Evolutionary conservation across 805 yeast species (phyloP), one percentile per base, ranked within the genome.

Genomic region (Candida parachauliodes): DNA sequence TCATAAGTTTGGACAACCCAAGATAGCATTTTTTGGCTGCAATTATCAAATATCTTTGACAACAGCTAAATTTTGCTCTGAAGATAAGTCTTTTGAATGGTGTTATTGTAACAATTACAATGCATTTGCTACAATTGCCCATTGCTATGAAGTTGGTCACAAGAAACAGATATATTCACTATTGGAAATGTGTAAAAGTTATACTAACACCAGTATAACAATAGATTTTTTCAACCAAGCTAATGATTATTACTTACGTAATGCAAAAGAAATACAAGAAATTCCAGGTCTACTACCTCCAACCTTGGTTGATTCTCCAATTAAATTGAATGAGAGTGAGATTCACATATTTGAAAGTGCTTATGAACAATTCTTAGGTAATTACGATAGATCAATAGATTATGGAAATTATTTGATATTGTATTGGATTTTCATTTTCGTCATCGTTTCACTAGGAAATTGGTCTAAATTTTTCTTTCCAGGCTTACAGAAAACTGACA

Each of bases 321-420:
- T 62, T 10, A 51, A 47, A 34, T 46, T 66, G 17, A 44, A 59
- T 22, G 54, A 52, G 8, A 32, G 50, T 2, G 32, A 35, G 8
- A 50, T 55, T 8, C 5, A 29, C 3, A 20, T 48, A 2, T 58
- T 50, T 42, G 48, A 50, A 24, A 49, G 43, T 9, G 47, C 67
- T 2, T 65, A 61, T 41, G 63, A 58, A 31, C 66, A 59, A 34
- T 67, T 60, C 41, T 49, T 66, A 30, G 71, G 71, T 8, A 67
- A 65, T 49, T 65, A 62, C 39, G 66, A 64, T 37, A 57, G 58
- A 16, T 72, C 80, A 2, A 62, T 74, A 20, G 63, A 57, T 41
- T 56, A 70, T 49, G 82, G 71, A 14, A 54, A 51, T 20, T 49
- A 48, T 32, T 32, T 65, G 28, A 50, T 56, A 1, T 19, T 48